phyloP scores from a whole-genome alignment of 331 rosid genomes.

The Quercus tomentella region DNA sequence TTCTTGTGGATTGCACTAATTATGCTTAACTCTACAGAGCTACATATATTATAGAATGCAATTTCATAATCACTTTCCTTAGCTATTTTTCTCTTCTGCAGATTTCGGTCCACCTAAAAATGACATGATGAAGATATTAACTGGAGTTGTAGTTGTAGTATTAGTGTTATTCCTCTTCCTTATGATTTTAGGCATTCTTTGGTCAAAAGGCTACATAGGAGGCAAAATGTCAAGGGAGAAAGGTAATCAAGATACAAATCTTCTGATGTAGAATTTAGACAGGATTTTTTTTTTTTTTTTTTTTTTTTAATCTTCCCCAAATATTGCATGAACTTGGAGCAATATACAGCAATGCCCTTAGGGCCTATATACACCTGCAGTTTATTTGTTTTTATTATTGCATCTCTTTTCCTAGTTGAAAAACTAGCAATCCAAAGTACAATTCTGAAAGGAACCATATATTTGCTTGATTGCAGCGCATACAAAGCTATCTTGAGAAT shows the following conservation, averaged over 20 bases:
- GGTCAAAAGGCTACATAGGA: constrained; percentile 6
- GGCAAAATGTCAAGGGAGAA: constrained; percentile 12
- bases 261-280: not conserved
- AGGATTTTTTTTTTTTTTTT: too few relatives aligned
- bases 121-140: not conserved
- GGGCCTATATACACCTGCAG: not conserved
- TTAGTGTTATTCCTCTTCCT: not conserved
- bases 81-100: not conserved
- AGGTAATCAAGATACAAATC: not conserved
- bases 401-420: not conserved
- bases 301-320: not conserved
- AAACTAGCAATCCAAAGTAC: not conserved
- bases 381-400: not conserved
- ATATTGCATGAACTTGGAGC: not conserved
- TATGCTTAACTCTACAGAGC: not conserved
- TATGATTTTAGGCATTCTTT: constrained; percentile 4
- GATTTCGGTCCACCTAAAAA: constrained; percentile 1
- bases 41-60: not conserved
- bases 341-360: not conserved
- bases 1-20: not conserved
- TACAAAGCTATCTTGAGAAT: not conserved
- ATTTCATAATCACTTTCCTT: not conserved
- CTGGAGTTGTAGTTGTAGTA: not conserved
- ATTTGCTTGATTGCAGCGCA: not conserved
- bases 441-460: not conserved